Percentiles rank a stretch among this genome's conserved stretches.
Conservation (phyloP, 2,329 filamentous ascomycete genomes). For the Hypoxylon sp. region DNA sequence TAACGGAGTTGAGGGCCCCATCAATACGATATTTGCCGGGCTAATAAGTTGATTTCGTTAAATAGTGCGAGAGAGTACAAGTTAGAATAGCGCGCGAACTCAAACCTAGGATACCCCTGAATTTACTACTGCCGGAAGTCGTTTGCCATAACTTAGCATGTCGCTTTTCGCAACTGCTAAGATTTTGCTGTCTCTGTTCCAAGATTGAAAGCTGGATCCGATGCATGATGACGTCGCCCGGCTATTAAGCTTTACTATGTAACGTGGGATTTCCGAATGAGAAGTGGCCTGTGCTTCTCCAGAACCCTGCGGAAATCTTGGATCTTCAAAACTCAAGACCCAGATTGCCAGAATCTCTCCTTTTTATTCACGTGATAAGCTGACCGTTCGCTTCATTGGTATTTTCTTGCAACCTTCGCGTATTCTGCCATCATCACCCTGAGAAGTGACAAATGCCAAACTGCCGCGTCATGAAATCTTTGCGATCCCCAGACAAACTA, state of each 20-base stretch:
- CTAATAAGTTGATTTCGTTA: background rate
- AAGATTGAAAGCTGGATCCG: slow-evolving; percentile 14
- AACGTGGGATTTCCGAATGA: slow-evolving; percentile 1
- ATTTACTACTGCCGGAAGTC: slow-evolving; percentile 8
- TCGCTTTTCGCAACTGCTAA: slow-evolving; percentile 9
- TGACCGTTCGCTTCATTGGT: background rate
- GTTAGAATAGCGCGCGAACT: background rate
- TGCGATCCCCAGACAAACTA: background rate
- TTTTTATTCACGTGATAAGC: background rate
- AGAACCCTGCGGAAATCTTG: background rate
- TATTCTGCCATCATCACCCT: background rate
- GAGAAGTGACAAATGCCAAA: background rate
- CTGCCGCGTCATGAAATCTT: background rate
- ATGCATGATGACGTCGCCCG: slow-evolving; percentile 36
- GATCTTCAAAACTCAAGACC: background rate
- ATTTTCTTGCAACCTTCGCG: background rate
- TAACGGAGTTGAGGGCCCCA: slow-evolving; percentile 9
- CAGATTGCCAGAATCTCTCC: too few relatives aligned
- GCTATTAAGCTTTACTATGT: slow-evolving; percentile 16
- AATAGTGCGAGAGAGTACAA: slow-evolving; percentile 3
- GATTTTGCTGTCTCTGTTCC: slow-evolving; percentile 15
- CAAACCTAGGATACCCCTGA: background rate
- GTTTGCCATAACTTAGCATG: slow-evolving; percentile 14
- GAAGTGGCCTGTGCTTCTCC: background rate
- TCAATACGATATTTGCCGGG: slow-evolving; percentile 31